Evolutionary conservation across 441 rosid species (phyloP), one percentile per base, ranked within the genome.

Genomic region (Isatis lusitanica): DNA sequence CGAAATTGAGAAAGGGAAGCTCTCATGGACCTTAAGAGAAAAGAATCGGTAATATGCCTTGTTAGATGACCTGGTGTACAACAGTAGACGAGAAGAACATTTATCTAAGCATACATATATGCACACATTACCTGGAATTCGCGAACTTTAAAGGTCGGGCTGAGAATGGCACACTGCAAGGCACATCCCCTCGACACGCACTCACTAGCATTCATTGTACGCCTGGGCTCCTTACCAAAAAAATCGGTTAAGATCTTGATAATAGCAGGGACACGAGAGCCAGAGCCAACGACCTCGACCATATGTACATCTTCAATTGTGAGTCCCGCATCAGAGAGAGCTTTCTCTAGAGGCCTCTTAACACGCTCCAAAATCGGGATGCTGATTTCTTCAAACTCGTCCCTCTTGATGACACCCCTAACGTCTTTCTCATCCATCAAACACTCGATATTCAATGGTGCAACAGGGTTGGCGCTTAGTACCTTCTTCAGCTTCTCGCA

Each of bases 191-290:
- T 87, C 0, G 98, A 86, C 52, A 95, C 99, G 81, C 97, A 92
- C 86, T 95, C 99, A 74, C 97, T 95, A 6, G 99, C 97, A 79
- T 95, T 95, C 98, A 95, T 91, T n/a, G 98, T 91, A n/a, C 97
- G 89, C 74, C 97, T 85, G 9, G 98, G 98, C 81, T 93, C 99
- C 83, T 92, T 95, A 4, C 97, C 97, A 46, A 95, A 95, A 78
- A 95, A 92, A 53, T 92, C 97, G 0, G 95, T 85, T 63, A 95
- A 66, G 42, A 95, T 91, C 80, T 84, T 95, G 17, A 90, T 70
- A 24, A 95, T 55, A 15, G 99, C 86, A 73, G 99, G 99, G 46
- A 92, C 78, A 6, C 99, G 92, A 30, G 99, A 93, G 3, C 85
- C 90, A 67, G 97, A 91, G 40, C 99, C 99, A 38, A 95, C 91